Base-by-base conservation (phyloP, 1,284 basidiomycete species). In the Trametes pubescens region DNA sequence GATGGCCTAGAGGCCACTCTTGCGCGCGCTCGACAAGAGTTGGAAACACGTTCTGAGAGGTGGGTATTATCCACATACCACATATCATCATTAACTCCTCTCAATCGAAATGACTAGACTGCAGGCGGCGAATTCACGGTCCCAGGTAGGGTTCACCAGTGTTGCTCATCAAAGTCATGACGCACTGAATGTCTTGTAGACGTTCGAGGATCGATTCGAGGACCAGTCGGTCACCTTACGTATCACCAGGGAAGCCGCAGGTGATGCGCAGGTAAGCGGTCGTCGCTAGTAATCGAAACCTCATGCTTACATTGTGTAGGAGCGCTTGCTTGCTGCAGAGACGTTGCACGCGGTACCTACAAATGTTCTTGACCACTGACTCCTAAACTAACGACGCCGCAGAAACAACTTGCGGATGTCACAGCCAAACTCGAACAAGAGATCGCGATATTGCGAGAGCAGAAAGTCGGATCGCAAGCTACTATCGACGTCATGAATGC, bases 141-240 rank as follows among this genome's bases (percentile, higher is more conserved):
- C 55, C 57, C 72, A 77, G 70, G 77, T 77, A 35, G 16, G 8
- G 44, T 13, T 7, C 56, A 18, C 29, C 34, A 13, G 22, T 18
- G 53, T 26, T 77, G 59, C 68, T 14, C 11, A 26, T 69, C 35
- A 69, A 74, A 69, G 77, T 75, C 40, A 62, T n/a, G 9, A 54
- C 18, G 26, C 35, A n/a, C 40, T 8, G 14, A 14, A 13, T 32
- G 48, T 9, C 32, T 14, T 13, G n/a, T 18, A 87, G 83, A 74
- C 80, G 26, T 75, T 89, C 9, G 85, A 88, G 71, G 86, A 89
- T 61, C 80, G 86, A n/a, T 84, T 84, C 60, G 86, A 88, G 18
- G 82, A 86, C 18, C 86, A 88, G 67, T 72, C 79, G 0, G 75
- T 84, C 13, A 83, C 83, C 8, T 71, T 86, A 51, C 77, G 80